Base-by-base conservation (phyloP, 2,329 filamentous ascomycete species). In the Colletotrichum sp. region DNA sequence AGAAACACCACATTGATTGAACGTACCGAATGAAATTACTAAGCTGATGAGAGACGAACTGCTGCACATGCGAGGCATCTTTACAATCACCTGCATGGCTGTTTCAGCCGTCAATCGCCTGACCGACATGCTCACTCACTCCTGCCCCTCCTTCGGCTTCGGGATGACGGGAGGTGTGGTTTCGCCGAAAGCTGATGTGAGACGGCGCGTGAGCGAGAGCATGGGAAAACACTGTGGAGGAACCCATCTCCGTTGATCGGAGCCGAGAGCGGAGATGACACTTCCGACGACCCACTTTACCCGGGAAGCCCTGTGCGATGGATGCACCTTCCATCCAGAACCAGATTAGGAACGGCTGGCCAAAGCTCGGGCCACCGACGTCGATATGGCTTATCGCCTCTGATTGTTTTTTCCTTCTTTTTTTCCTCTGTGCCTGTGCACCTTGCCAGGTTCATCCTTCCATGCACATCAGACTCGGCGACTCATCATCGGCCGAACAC, bases 251-350 rank as follows among this genome's bases (percentile, higher is more conserved):
- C 70, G 64, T 68, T 34, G 6, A 73, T 65, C 73, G 73, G 73
- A 75, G 73, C 73, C 73, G 73, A 69, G 61, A 73, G 70, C 64
- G 70, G 73, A 61, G 57, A 28, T 34, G 15, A 26, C 16, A 21
- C 28, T 63, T 48, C 57, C 57, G 69, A 64, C 5, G 38, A 24
- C 73, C 73, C 69, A 55, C 63, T 30, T 26, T 60, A 15, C 24
- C 60, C 43, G 60, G 68, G 36, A 60, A 36, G 9, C 30, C 36
- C 48, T 48, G 38, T 2, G 18, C 38, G 38, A 48, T 24, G 55
- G 21, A 48, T 28, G 66, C 24, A 26, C 43, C 67, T 60, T 60
- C 16, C n/a, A 24, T 24, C 32, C 43, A 58, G 21, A 60, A 48
- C 60, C 67, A 4, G 55, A 74, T 66, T 60, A 16, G 61, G 67